These are phyloP conservation scores for Fistulinella prunicolor DNA, from an alignment of 768 basidiomycete species.

Conservation along the genomic window DNA sequence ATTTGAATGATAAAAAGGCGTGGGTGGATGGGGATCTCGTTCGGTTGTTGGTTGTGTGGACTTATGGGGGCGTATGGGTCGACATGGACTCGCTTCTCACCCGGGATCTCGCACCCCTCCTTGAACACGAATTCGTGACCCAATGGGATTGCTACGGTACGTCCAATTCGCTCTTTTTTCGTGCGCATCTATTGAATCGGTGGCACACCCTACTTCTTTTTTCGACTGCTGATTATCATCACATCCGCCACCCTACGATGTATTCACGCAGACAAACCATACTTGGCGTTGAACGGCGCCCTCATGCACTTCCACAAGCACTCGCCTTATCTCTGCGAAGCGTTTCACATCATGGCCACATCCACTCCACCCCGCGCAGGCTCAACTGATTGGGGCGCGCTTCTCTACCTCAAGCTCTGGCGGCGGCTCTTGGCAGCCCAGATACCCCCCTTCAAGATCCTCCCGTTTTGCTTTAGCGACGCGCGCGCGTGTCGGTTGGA, in stretches of 20 bases:
- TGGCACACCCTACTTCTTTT: no score
- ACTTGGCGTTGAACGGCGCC: constrained; percentile 85
- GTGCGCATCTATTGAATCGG: neutral
- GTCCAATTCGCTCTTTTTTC: constrained; percentile 14
- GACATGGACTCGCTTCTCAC: constrained; percentile 97
- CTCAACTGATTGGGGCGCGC: constrained; percentile 92
- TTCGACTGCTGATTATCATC: no score
- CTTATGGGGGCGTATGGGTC: constrained; percentile 90
- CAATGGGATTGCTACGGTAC: constrained; percentile 99
- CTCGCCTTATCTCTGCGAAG: constrained; percentile 96
- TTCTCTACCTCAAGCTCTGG: constrained; percentile 90
- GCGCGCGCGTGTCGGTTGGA: constrained; percentile 89
- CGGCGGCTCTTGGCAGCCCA: constrained; percentile 71
- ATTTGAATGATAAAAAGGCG: constrained; percentile 69
- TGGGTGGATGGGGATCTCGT: constrained; percentile 96
- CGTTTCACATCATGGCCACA: constrained; percentile 85
- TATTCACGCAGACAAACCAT: constrained; percentile 58
- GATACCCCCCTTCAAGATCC: constrained; percentile 82
- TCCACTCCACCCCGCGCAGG: constrained; percentile 68
- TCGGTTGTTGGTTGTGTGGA: constrained; percentile 85
- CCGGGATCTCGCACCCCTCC: constrained; percentile 78
- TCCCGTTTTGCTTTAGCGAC: constrained; percentile 96
- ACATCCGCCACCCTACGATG: neutral
- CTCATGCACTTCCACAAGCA: constrained; percentile 88
- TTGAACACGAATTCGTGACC: constrained; percentile 94